These are phyloP conservation scores for Chytriomyces sp. DNA, from an alignment of 192 early-diverging fungal genomes.

Conservation along the genomic window DNA sequence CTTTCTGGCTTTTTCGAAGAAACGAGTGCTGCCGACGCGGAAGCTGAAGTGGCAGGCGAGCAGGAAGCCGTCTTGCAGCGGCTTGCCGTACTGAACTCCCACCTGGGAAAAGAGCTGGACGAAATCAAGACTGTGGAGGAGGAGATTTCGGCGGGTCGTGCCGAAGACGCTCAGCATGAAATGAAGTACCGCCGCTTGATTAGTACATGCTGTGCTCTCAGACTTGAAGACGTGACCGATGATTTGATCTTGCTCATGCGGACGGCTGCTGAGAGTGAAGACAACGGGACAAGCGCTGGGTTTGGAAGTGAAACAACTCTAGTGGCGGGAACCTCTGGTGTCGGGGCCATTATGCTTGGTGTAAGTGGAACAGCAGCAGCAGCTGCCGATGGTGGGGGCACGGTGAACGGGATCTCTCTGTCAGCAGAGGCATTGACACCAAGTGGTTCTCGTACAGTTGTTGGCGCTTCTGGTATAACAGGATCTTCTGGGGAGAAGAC, in stretches of 20 bases:
- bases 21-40: too few species aligned
- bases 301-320: slow-evolving; percentile 19
- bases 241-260: slow-evolving; percentile 72
- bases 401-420: neutral
- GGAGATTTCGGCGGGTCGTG: too few species aligned
- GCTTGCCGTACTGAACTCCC: slow-evolving; percentile 7
- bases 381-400: neutral
- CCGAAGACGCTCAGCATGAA: slow-evolving; percentile 52
- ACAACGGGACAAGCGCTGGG: slow-evolving; percentile 34
- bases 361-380: neutral
- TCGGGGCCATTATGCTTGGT: too few species aligned
- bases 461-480: neutral
- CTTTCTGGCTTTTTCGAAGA: too few species aligned
- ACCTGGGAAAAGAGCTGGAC: slow-evolving; percentile 37
- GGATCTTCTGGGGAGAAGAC: neutral
- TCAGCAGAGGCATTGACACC: neutral
- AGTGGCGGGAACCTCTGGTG: neutral
- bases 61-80: neutral
- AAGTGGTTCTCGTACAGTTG: too few species aligned
- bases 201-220: slow-evolving; percentile 80
- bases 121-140: slow-evolving; percentile 47
- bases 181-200: slow-evolving; percentile 82
- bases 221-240: slow-evolving; percentile 75
- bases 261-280: slow-evolving; percentile 76
- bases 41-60: neutral